Conservation (phyloP, 768 basidiomycete species). For the Lactarius vividus region DNA sequence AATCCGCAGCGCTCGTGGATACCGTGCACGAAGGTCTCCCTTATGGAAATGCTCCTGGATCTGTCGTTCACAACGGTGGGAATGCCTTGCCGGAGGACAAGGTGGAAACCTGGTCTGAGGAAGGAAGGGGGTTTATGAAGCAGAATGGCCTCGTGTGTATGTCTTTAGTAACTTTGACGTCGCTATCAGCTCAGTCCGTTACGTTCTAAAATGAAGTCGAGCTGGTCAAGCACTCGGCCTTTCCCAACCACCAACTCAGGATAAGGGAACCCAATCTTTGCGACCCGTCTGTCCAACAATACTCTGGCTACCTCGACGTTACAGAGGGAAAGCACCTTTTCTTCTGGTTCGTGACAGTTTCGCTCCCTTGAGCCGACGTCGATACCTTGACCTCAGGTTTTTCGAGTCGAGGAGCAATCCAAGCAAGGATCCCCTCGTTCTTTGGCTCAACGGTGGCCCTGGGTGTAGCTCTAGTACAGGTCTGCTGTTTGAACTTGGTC, state of each 20-base stretch:
- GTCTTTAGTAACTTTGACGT: constrained; percentile 28
- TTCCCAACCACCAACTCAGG: constrained; percentile 40
- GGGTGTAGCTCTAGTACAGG: constrained; percentile 36
- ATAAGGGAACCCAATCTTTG: constrained; percentile 46
- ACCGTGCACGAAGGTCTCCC: constrained; percentile 21
- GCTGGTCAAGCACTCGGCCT: constrained; percentile 40
- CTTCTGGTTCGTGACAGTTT: constrained; percentile 46
- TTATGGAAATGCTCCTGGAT: constrained; percentile 26
- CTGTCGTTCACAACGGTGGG: constrained; percentile 44
- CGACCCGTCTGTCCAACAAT: constrained; percentile 49
- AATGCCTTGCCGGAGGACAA: constrained; percentile 44
- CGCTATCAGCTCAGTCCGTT: background rate
- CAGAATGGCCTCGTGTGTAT: constrained; percentile 71
- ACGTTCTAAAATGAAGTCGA: constrained; percentile 36
- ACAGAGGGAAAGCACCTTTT: constrained; percentile 54
- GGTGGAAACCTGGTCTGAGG: constrained; percentile 55
- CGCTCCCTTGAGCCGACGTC: background rate
- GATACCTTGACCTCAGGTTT: constrained; percentile 52
- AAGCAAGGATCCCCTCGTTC: constrained; percentile 71
- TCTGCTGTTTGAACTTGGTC: constrained; percentile 28
- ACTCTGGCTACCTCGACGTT: constrained; percentile 58
- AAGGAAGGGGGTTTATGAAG: constrained; percentile 66
- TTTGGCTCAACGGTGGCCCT: constrained; percentile 84
- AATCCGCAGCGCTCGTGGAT: constrained; percentile 28
- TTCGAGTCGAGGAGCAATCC: constrained; percentile 82